Percentiles rank a stretch among this genome's conserved stretches.
Evolutionary conservation across 805 yeast species (phyloP).

Genomic region (Monosporozyma siamensis): DNA sequence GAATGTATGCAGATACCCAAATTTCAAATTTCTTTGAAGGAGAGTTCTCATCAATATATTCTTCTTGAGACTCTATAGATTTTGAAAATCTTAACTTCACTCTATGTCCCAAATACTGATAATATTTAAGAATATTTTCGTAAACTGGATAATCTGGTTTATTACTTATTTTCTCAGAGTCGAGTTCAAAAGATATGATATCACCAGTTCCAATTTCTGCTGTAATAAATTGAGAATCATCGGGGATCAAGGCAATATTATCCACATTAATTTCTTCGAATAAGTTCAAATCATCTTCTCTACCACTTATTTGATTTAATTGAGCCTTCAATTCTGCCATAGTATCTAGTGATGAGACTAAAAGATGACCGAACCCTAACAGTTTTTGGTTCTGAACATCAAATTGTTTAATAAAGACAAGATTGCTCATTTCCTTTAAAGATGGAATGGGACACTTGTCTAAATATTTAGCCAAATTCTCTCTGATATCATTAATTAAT

Average conservation of each 20-base stretch:
- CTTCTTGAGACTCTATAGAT: constrained; percentile 19
- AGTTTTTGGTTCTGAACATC: constrained; percentile 46
- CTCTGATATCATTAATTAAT: constrained; percentile 18
- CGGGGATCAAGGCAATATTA: constrained; percentile 29
- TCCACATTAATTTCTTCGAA: constrained; percentile 56
- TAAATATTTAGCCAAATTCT: constrained; percentile 6
- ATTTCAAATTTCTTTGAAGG: constrained; percentile 37
- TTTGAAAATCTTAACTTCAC: constrained; percentile 44
- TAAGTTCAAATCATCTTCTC: constrained; percentile 27
- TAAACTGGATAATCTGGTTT: constrained; percentile 26
- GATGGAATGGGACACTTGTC: background rate
- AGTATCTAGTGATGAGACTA: constrained; percentile 40
- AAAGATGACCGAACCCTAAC: constrained; percentile 56
- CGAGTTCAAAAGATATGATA: constrained; percentile 36
- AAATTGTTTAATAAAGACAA: constrained; percentile 55
- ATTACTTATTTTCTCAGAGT: constrained; percentile 2
- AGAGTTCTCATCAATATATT: constrained; percentile 17
- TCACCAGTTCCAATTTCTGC: constrained; percentile 62
- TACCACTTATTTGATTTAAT: background rate
- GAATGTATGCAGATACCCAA: constrained; percentile 58
- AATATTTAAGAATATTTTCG: constrained; percentile 38
- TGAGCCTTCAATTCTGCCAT: constrained; percentile 35
- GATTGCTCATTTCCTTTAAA: constrained; percentile 8
- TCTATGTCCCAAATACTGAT: constrained; percentile 48
- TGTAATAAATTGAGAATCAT: constrained; percentile 36